phyloP scores from a whole-genome alignment of 441 rosid genomes.

The Mallotus repandus region DNA sequence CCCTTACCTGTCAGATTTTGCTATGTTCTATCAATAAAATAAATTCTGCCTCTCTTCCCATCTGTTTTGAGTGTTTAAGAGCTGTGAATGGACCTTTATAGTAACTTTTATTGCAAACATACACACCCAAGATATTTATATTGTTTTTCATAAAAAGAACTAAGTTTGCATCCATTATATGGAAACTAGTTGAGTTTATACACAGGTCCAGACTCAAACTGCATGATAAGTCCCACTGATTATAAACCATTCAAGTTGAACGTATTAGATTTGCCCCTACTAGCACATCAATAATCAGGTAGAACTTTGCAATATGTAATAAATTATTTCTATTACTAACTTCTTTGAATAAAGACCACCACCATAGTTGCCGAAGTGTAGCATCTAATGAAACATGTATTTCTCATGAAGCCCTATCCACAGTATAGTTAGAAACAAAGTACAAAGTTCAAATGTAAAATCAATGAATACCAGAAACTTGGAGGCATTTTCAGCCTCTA shows the following conservation, averaged over 20 bases:
- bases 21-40: no score
- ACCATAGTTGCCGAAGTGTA: background rate
- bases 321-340: background rate
- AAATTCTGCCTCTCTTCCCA: background rate
- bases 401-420: constrained; percentile 7
- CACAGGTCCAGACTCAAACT: background rate
- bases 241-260: background rate
- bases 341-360: constrained; percentile 2
- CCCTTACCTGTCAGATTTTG: background rate
- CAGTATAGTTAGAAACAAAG: background rate
- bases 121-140: background rate
- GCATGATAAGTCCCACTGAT: background rate
- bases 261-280: background rate
- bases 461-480: constrained; percentile 64
- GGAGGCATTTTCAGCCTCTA: constrained; percentile 89
- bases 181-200: background rate
- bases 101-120: background rate
- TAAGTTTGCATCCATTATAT: background rate
- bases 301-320: background rate
- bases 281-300: background rate
- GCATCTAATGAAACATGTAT: background rate
- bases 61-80: background rate
- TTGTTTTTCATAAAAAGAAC: background rate
- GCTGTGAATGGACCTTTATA: background rate
- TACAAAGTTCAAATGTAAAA: constrained; percentile 2